Conservation (phyloP, 257 asterid species). For the Ocimum tenuiflorum region DNA sequence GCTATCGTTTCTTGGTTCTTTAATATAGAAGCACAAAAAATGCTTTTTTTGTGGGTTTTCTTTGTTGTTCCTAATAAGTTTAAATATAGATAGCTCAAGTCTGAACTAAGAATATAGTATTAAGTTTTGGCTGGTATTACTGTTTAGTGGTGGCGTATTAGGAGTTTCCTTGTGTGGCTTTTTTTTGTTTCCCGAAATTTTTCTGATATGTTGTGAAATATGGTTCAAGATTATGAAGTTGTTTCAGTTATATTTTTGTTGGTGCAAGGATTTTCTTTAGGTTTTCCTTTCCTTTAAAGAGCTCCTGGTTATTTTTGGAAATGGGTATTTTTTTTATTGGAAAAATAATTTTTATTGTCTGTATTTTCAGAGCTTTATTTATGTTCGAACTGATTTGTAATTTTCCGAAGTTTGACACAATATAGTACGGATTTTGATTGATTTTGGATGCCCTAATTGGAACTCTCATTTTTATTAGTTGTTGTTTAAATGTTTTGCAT, state of each 20-base stretch:
- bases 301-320: slow-evolving; percentile 11
- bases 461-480: neutral
- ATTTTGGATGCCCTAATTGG: neutral
- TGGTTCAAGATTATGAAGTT: neutral
- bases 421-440: neutral
- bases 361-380: neutral
- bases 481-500: neutral
- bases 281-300: slow-evolving; percentile 16
- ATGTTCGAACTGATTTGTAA: neutral
- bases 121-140: neutral
- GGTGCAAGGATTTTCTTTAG: neutral
- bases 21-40: neutral
- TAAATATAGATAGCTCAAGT: neutral
- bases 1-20: neutral
- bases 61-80: neutral
- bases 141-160: neutral
- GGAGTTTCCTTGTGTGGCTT: neutral
- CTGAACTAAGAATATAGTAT: neutral
- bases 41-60: neutral
- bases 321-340: slow-evolving; percentile 10
- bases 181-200: neutral
- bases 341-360: neutral
- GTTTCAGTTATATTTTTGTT: neutral
- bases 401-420: neutral
- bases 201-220: neutral